Conservation (phyloP, 768 basidiomycete genomes). For the Boletus rubroflammeus region DNA sequence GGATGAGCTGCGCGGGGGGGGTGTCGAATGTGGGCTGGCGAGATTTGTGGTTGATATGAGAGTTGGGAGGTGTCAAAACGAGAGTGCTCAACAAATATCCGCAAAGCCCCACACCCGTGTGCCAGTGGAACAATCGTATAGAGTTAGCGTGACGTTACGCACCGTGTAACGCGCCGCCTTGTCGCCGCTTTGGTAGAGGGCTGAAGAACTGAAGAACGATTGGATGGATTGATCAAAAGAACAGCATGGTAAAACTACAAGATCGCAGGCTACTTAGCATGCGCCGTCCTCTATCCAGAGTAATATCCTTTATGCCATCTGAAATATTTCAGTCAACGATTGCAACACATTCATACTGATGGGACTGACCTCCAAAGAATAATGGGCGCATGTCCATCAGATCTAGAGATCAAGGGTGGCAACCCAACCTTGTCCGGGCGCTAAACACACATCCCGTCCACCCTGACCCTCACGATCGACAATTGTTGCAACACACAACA, state of each 20-base stretch:
- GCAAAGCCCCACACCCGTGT: slow-evolving; percentile 17
- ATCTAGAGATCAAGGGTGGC: slow-evolving; percentile 11
- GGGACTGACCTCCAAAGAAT: slow-evolving; percentile 21
- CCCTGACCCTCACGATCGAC: slow-evolving; percentile 1
- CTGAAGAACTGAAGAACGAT: not conserved
- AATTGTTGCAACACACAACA: slow-evolving; percentile 5
- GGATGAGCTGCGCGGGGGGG: not conserved
- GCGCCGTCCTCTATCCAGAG: slow-evolving; percentile 15
- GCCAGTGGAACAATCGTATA: slow-evolving; percentile 6
- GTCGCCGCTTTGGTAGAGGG: no score
- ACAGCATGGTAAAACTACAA: slow-evolving; percentile 27
- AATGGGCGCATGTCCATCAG: slow-evolving; percentile 8
- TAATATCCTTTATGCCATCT: slow-evolving; percentile 9
- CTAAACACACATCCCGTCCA: slow-evolving; percentile 2
- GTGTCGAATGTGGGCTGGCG: not conserved
- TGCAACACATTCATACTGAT: not conserved
- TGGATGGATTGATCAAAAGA: slow-evolving; percentile 27
- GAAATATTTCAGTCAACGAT: slow-evolving; percentile 1
- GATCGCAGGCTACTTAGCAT: slow-evolving; percentile 20
- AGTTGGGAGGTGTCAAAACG: slow-evolving; percentile 20
- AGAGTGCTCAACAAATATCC: slow-evolving; percentile 22
- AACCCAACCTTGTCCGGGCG: slow-evolving; percentile 10
- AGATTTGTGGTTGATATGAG: slow-evolving; percentile 10
- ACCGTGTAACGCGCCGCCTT: slow-evolving; percentile 16
- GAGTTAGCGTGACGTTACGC: slow-evolving; percentile 36